Evolutionary conservation across 2,329 filamentous ascomycete genomes (phyloP), one percentile per base, ranked within the genome.

Genomic region (Lecanicillium sp.): DNA sequence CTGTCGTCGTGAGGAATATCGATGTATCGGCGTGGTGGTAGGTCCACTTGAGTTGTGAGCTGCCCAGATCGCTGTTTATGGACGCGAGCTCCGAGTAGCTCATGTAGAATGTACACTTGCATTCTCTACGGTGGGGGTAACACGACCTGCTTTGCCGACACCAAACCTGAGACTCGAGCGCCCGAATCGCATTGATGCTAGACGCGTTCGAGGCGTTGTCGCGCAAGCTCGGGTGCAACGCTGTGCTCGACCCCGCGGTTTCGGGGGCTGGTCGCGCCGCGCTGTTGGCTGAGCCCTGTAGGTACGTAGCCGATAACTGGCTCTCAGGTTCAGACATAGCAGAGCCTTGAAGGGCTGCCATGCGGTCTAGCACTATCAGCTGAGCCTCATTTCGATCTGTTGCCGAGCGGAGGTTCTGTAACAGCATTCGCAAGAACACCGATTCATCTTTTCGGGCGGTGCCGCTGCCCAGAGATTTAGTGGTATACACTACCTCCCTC

Each of bases 141-240:
- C 58, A 61, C 5, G 49, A 46, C 5, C 53, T 51, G 12, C 50
- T 54, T 33, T 59, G 57, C 31, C 59, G 53, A n/a, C 57, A 57
- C 59, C 59, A 62, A 3, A 58, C 58, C 13, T 61, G 50, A 44
- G 59, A 54, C 44, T 62, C 59, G 11, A 62, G 52, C 2, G 56
- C 54, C 1, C 56, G 58, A 15, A 60, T 43, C 54, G 47, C 1
- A 57, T 51, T 3, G 54, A n/a, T n/a, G n/a, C n/a, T n/a, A n/a
- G n/a, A n/a, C n/a, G n/a, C n/a, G n/a, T n/a, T n/a, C n/a, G n/a
- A n/a, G n/a, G n/a, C n/a, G n/a, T n/a, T n/a, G n/a, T n/a, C n/a
- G n/a, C n/a, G n/a, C n/a, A n/a, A n/a, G n/a, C n/a, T n/a, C n/a
- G n/a, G n/a, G n/a, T n/a, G n/a, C 49, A 17, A 46, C 48, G 20